Evolutionary conservation across 2,329 filamentous ascomycete genomes (phyloP), one percentile per base, ranked within the genome.

Genomic region (Apiospora marii): DNA sequence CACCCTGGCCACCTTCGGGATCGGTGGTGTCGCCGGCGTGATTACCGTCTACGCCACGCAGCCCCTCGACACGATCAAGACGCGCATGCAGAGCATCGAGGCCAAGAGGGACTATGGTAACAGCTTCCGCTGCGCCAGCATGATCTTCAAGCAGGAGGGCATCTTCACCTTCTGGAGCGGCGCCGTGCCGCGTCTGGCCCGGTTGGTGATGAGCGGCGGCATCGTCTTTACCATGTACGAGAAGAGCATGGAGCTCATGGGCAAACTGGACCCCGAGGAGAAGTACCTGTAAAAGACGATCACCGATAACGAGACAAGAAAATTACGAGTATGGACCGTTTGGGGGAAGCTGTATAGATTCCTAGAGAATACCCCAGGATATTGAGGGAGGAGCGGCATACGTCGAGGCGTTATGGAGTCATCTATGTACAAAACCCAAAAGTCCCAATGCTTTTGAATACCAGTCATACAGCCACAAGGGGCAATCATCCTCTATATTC

Each of bases 181-280:
- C 37, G 96, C 96, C 30, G 80, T 98, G 77, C 96, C 96, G 0
- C 88, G 96, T 71, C 83, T 99, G 78, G 96, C 91, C 34, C 88
- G 96, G 72, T 82, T 99, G 77, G 93, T 98, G 58, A 83, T 98
- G 83, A 98, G 95, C 79, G 96, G 96, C 72, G 96, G 96, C 24
- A 98, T 99, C 79, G 96, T 99, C 53, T 99, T 99, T 80, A 97
- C 96, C 30, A 97, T 98, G 92, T 96, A 98, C 82, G 96, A 98
- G 86, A 98, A 98, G 89, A 93, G 92, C 73, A 98, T 98, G 87
- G 96, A 98, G 70, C 78, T 95, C 72, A 91, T 99, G 86, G 90
- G 94, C 78, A 87, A 82, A 79, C 73, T 95, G 70, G 96, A 99
- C 81, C 96, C 96, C 0, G 89, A 97, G 78, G 91, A 91, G 80